These are phyloP conservation scores for Ehretia macrophylla DNA, from an alignment of 257 asterid genomes.

Conservation along the genomic window DNA sequence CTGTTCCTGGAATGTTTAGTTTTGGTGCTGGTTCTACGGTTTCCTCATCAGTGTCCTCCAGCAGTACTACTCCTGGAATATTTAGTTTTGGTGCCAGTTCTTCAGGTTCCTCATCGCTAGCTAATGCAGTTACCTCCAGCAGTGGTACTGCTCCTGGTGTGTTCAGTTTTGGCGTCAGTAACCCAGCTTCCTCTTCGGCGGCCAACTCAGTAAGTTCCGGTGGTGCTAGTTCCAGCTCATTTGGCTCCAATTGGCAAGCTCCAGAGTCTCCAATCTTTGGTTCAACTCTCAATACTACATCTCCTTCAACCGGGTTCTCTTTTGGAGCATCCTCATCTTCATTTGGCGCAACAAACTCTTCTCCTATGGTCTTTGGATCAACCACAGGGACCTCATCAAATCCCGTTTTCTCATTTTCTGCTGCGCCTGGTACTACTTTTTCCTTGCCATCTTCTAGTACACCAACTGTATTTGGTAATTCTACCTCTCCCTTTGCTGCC, in stretches of 20 bases:
- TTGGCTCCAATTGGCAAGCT: constrained; percentile 44
- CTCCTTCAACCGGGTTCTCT: constrained; percentile 41
- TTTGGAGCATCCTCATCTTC: constrained; percentile 50
- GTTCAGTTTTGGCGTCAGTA: constrained; percentile 32
- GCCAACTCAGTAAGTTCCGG: constrained; percentile 33
- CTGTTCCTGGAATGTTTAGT: constrained; percentile 9
- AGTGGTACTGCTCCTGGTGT: constrained; percentile 28
- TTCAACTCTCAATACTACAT: constrained; percentile 9
- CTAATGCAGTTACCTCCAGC: constrained; percentile 28
- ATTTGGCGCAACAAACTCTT: constrained; percentile 26
- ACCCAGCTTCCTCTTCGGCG: constrained; percentile 39
- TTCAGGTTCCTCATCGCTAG: neutral
- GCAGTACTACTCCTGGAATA: constrained; percentile 27
- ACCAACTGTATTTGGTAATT: constrained; percentile 28
- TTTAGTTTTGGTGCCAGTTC: constrained; percentile 36
- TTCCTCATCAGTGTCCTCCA: constrained; percentile 33
- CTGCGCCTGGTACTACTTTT: constrained; percentile 31
- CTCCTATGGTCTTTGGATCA: constrained; percentile 32
- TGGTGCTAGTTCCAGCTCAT: constrained; percentile 26
- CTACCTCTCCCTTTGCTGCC: constrained; percentile 16
- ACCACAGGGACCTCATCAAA: constrained; percentile 32
- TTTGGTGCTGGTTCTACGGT: constrained; percentile 36
- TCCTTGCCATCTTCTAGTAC: constrained; percentile 21
- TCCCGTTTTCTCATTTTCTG: constrained; percentile 32
- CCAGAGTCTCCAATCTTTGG: constrained; percentile 23